Percentiles rank a stretch among this genome's conserved stretches.
phyloP scores from a whole-genome alignment of 192 early-diverging fungal species.

The Rhizophagus sp. region DNA sequence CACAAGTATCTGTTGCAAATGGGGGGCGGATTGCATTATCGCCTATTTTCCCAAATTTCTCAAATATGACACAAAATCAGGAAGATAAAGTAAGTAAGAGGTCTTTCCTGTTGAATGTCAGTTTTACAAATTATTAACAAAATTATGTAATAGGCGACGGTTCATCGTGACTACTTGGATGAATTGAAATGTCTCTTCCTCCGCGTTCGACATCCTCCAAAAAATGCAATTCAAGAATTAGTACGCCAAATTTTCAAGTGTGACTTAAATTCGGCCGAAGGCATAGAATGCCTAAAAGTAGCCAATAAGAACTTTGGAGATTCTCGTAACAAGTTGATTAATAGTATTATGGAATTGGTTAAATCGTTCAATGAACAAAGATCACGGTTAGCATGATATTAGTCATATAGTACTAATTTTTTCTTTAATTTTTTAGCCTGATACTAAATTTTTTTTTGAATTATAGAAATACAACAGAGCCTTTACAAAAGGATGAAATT shows the following conservation, averaged over 20 bases:
- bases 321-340: neutral
- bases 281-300: neutral
- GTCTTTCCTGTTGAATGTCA: no score
- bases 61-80: no score
- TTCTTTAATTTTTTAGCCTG: neutral
- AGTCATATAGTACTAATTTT: neutral
- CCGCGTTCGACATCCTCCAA: neutral
- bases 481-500: neutral
- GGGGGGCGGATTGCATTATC: neutral
- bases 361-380: neutral
- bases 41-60: no score
- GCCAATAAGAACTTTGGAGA: neutral
- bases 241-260: neutral
- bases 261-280: neutral
- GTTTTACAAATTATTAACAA: no score
- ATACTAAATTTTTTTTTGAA: neutral
- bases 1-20: neutral
- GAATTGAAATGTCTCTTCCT: constrained; percentile 7
- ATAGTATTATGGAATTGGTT: neutral
- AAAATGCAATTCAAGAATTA: neutral
- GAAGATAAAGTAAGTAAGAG: no score
- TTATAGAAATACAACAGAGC: neutral
- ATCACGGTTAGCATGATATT: neutral
- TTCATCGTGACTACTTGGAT: neutral
- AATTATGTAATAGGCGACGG: neutral